Percentiles rank a stretch among this genome's conserved stretches.
phyloP scores from a whole-genome alignment of 495 filamentous ascomycete genomes.

The Penicillium canariense region DNA sequence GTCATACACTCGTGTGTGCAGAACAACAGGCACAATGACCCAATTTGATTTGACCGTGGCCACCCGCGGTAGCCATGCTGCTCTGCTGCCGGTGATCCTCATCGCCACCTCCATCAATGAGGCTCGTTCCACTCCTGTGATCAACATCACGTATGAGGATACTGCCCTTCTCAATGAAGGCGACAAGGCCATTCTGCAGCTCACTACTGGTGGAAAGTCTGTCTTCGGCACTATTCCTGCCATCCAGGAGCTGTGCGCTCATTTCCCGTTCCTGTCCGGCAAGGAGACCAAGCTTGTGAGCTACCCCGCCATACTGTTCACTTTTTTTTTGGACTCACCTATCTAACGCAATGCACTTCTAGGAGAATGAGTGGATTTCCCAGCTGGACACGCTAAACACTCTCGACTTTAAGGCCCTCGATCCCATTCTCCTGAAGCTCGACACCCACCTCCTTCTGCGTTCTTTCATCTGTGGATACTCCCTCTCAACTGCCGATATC shows the following conservation, averaged over 20 bases:
- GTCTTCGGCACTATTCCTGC: conserved; percentile 37
- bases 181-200: conserved; percentile 45
- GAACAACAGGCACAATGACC: conserved; percentile 28
- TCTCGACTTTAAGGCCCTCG: conserved; percentile 75
- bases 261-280: conserved; percentile 43
- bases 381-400: conserved; percentile 52
- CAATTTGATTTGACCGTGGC: conserved; percentile 53
- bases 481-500: conserved; percentile 72
- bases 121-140: conserved; percentile 40
- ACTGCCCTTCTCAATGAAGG: conserved; percentile 40
- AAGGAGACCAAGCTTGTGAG: conserved; percentile 47
- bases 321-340: neutral
- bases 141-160: conserved; percentile 49
- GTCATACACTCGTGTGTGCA: conserved; percentile 8
- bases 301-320: conserved; percentile 2
- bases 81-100: conserved; percentile 47
- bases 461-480: conserved; percentile 82
- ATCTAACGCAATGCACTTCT: conserved; percentile 2
- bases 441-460: conserved; percentile 85
- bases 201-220: conserved; percentile 31
- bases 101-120: conserved; percentile 51
- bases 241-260: conserved; percentile 38
- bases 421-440: conserved; percentile 70
- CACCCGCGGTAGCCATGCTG: conserved; percentile 58
- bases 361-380: conserved; percentile 58